Base-by-base conservation (phyloP, 768 basidiomycete species). In the Tricholoma saponaceum region DNA sequence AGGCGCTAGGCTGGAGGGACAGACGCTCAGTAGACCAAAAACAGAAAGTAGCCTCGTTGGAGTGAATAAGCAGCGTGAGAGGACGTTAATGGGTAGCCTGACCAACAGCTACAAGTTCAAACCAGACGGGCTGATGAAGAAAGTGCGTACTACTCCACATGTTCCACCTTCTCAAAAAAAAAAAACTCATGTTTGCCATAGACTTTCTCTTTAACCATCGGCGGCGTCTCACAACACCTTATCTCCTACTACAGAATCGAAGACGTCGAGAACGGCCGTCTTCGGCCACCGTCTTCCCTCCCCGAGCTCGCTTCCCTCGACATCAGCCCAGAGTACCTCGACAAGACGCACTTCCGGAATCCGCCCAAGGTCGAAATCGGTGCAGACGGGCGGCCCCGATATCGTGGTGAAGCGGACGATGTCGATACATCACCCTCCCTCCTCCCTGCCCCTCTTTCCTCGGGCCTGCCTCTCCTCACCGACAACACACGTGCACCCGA, bases 91-190 rank as follows among this genome's bases (percentile, higher is more conserved):
- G 52, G 95, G 95, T 30, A 94, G 92, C 66, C 73, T 98, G 66
- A 97, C 95, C 8, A 95, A 93, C 73, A 89, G 85, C 69, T 89
- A 90, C 80, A 93, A 93, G 72, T 98, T 96, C 81, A 96, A 95
- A 68, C 71, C 80, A 0, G 89, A 93, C 57, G 96, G 96, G 6
- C 82, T 98, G 70, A 93, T 98, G 86, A 98, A 98, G 79, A 97
- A 98, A 85, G 96, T 94, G 46, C 63, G 83, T 72, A 14, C 26
- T 35, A 12, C 28, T 13, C n/a, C 26, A 9, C 43, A 14, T 18
- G 2, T n/a, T 28, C 46, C 13, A 28, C 7, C 4, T n/a, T 1
- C n/a, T 28, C 16, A 4, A 25, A 22, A 8, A 9, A 4, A 25
- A 22, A 8, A 9, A 23, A 28, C 23, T 28, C 55, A 41, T 51